A percentile compares a stretch with the other conserved stretches of the same genome.
phyloP scores from a whole-genome alignment of 1,284 basidiomycete species.

The Neonothopanus nambi region DNA sequence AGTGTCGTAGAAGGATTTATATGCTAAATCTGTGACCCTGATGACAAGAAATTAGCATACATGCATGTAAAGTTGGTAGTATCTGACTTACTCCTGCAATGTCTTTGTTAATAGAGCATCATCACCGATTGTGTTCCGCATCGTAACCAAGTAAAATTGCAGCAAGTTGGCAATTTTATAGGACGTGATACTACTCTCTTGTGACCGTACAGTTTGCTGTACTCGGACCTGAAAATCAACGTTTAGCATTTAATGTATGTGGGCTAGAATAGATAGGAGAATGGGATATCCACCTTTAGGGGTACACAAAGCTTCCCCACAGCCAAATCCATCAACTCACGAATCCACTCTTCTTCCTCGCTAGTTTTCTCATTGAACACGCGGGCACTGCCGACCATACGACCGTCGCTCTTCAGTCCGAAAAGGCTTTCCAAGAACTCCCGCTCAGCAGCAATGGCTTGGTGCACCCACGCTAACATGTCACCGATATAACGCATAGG shows the following conservation, averaged over 20 bases:
- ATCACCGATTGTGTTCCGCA: slow-evolving; percentile 88
- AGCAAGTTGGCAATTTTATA: slow-evolving; percentile 94
- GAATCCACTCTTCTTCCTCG: slow-evolving; percentile 82
- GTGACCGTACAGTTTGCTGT: slow-evolving; percentile 88
- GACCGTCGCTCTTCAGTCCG: slow-evolving; percentile 58
- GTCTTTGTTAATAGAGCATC: slow-evolving; percentile 77
- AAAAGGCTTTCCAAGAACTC: slow-evolving; percentile 91
- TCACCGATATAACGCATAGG: slow-evolving; percentile 95
- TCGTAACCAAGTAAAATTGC: slow-evolving; percentile 91
- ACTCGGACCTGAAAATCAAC: slow-evolving; percentile 65
- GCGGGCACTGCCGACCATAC: slow-evolving; percentile 79
- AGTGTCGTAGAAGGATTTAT: slow-evolving; percentile 84
- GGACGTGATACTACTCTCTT: slow-evolving; percentile 89
- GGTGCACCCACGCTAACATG: slow-evolving; percentile 99
- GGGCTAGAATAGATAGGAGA: background rate
- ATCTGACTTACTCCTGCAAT: slow-evolving; percentile 72
- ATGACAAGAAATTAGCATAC: background rate
- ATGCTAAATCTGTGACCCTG: slow-evolving; percentile 80
- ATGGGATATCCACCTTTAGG: slow-evolving; percentile 58
- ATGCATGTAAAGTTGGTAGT: background rate
- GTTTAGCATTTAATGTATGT: too few species aligned
- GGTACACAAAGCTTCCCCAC: slow-evolving; percentile 87
- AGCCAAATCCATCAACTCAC: slow-evolving; percentile 79
- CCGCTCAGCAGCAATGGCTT: slow-evolving; percentile 90
- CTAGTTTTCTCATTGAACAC: slow-evolving; percentile 45